Evolutionary conservation across 1,284 basidiomycete species (phyloP).

Genomic region (Sanguinoderma infundibulare): DNA sequence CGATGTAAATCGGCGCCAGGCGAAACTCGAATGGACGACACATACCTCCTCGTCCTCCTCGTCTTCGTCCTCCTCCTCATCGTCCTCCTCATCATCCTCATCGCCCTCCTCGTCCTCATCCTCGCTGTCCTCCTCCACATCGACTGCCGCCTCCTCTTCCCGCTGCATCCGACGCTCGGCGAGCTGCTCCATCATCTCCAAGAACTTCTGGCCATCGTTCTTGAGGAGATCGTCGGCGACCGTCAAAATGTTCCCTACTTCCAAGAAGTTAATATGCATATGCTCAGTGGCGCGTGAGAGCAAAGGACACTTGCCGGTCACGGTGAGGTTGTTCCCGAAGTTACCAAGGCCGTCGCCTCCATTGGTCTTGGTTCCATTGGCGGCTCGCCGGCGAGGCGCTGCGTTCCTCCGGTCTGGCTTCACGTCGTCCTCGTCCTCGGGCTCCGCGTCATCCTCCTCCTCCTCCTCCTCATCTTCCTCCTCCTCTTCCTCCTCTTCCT

Average conservation of each 20-base stretch:
- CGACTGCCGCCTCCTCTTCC: slow-evolving; percentile 87
- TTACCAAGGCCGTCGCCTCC: slow-evolving; percentile 32
- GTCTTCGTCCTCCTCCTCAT: slow-evolving; percentile 40
- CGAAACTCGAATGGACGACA: slow-evolving; percentile 11
- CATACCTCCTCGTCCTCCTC: slow-evolving; percentile 43
- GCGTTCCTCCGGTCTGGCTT: slow-evolving; percentile 31
- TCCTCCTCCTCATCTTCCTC: slow-evolving; percentile 40
- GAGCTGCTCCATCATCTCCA: slow-evolving; percentile 99
- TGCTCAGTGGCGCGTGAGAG: neutral
- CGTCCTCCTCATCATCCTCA: slow-evolving; percentile 39
- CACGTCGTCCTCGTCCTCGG: slow-evolving; percentile 36
- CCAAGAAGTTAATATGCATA: slow-evolving; percentile 28
- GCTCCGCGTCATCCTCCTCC: slow-evolving; percentile 34
- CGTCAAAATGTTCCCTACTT: slow-evolving; percentile 91
- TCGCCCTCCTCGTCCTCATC: slow-evolving; percentile 42
- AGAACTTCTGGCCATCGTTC: slow-evolving; percentile 98
- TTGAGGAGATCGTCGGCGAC: slow-evolving; percentile 98
- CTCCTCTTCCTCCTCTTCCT: slow-evolving; percentile 38
- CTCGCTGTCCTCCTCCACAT: slow-evolving; percentile 57
- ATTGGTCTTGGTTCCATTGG: slow-evolving; percentile 31
- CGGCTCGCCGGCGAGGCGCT: slow-evolving; percentile 30
- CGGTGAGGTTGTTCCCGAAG: slow-evolving; percentile 38
- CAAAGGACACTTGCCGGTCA: slow-evolving; percentile 35
- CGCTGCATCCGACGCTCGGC: slow-evolving; percentile 93
- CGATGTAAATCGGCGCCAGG: slow-evolving; percentile 18